These are phyloP conservation scores for Yamadazyma kitorensis DNA, from an alignment of 805 yeast species.

Conservation along the genomic window DNA sequence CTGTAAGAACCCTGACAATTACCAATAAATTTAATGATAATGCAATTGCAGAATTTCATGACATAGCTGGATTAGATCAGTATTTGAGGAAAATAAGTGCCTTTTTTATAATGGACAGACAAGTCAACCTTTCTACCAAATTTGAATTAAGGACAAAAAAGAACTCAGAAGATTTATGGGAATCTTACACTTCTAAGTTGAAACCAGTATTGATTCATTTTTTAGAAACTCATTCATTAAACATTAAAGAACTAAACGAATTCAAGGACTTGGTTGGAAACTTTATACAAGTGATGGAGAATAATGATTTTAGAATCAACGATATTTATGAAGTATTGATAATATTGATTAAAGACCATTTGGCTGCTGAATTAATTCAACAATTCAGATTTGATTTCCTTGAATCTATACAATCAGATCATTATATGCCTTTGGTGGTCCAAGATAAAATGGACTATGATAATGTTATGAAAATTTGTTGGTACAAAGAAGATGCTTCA, in stretches of 20 bases:
- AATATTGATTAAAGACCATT: constrained; percentile 53
- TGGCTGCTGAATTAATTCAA: constrained; percentile 52
- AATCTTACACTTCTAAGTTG: constrained; percentile 56
- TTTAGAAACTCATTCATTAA: constrained; percentile 37
- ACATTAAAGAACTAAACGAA: constrained; percentile 45
- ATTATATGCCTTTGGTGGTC: constrained; percentile 82
- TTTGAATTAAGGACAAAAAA: constrained; percentile 60
- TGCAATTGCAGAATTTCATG: constrained; percentile 24
- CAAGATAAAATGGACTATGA: constrained; percentile 58
- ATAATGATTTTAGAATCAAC: constrained; percentile 57
- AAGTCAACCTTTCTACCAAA: constrained; percentile 60
- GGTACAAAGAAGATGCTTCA: constrained; percentile 58
- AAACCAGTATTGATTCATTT: constrained; percentile 55
- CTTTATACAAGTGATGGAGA: constrained; percentile 74
- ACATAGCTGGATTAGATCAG: constrained; percentile 42
- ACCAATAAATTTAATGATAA: constrained; percentile 11
- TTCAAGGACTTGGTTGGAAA: constrained; percentile 66
- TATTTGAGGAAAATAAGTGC: constrained; percentile 67
- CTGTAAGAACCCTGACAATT: constrained; percentile 19
- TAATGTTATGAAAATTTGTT: constrained; percentile 60
- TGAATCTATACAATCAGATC: constrained; percentile 68
- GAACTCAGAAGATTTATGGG: constrained; percentile 74
- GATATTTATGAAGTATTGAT: constrained; percentile 63
- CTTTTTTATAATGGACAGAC: constrained; percentile 72
- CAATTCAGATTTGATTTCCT: constrained; percentile 62